A percentile compares a stretch with the other conserved stretches of the same genome.
Evolutionary conservation across 331 rosid species (phyloP).

Genomic region (Pyracantha coccinea): DNA sequence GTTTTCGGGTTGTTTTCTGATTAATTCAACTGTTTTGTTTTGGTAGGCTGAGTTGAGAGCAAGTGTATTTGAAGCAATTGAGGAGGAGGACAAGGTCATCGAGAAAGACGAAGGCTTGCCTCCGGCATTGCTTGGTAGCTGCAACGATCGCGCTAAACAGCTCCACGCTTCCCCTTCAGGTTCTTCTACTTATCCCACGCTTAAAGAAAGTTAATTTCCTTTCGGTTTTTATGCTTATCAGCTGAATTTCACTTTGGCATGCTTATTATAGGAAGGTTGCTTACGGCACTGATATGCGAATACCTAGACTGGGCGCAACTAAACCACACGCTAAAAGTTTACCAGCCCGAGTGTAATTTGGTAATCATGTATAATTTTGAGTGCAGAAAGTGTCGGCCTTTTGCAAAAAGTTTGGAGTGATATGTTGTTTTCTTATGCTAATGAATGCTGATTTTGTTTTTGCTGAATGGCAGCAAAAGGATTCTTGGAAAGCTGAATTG

Average conservation of each 20-base stretch:
- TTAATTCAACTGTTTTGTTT: neutral
- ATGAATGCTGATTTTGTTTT: neutral
- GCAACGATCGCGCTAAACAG: conserved; percentile 96
- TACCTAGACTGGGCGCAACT: conserved; percentile 98
- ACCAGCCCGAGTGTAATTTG: conserved; percentile 96
- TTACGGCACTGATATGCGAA: conserved; percentile 88
- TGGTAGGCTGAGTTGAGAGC: conserved; percentile 93
- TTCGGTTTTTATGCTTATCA: neutral
- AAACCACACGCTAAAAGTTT: conserved; percentile 85
- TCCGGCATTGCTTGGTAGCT: conserved; percentile 95
- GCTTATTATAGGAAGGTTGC: conserved; percentile 72
- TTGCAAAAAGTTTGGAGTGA: neutral
- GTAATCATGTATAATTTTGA: conserved; percentile 32
- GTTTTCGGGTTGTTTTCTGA: neutral
- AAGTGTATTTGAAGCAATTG: conserved; percentile 96
- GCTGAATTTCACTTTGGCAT: conserved; percentile 4
- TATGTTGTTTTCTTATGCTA: neutral
- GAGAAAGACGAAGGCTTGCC: conserved; percentile 91
- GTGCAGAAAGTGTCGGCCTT: neutral
- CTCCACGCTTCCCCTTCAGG: conserved; percentile 99
- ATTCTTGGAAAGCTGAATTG: conserved; percentile 86
- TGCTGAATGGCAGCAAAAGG: conserved; percentile 60
- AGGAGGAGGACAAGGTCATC: conserved; percentile 89
- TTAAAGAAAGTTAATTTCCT: neutral
- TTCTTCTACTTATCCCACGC: neutral